Conservation (phyloP, 1,284 basidiomycete genomes). For the Trichosporon ovoides region DNA sequence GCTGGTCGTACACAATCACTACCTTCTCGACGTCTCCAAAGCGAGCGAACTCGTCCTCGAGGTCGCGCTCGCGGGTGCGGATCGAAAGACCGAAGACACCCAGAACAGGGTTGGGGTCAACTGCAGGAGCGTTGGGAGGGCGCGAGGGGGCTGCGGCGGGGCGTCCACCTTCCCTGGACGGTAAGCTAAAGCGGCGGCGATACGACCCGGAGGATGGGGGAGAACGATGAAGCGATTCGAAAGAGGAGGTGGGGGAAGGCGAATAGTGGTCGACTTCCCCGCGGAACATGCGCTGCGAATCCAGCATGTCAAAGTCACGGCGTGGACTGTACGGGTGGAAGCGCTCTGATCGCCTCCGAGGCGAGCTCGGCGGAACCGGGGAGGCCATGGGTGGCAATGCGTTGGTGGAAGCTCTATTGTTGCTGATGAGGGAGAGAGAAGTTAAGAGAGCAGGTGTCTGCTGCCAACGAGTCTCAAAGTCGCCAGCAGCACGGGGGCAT, state of each 20-base stretch:
- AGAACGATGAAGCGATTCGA: neutral
- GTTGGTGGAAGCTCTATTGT: too few species aligned
- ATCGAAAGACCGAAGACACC: conserved; percentile 97
- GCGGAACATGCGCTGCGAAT: neutral
- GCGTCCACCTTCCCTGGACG: neutral
- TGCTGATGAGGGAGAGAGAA: too few species aligned
- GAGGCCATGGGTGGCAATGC: conserved; percentile 1
- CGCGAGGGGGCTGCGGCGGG: conserved; percentile 17
- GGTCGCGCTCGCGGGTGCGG: conserved; percentile 84
- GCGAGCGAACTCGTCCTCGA: conserved; percentile 87
- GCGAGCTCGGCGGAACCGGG: neutral
- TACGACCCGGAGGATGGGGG: neutral
- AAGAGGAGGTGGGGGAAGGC: neutral
- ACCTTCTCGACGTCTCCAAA: conserved; percentile 92
- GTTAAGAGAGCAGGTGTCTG: neutral
- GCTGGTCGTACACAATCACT: conserved; percentile 96
- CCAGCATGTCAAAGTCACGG: neutral
- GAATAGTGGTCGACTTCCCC: neutral
- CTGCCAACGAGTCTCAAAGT: too few species aligned
- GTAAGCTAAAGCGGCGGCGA: neutral
- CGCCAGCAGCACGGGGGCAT: too few species aligned
- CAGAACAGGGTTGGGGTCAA: conserved; percentile 79
- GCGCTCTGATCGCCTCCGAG: neutral
- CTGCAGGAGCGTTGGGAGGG: conserved; percentile 38
- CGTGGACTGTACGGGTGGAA: neutral